A percentile compares a stretch with the other conserved stretches of the same genome.
Conservation (phyloP, 1,284 basidiomycete genomes). For the Cryptococcus hybrid region DNA sequence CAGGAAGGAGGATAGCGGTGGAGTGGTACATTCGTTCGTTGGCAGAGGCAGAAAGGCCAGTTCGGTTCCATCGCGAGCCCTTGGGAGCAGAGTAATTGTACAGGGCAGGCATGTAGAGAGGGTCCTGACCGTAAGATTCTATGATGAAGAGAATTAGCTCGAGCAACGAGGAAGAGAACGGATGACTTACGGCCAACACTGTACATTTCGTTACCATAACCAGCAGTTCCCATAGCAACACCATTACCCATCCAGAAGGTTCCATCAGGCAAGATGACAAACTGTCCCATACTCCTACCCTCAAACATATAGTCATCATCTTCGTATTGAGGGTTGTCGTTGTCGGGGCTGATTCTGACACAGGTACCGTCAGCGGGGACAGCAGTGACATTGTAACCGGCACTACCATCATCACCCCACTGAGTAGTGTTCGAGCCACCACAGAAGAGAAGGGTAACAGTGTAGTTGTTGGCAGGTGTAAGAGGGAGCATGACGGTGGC, state of each 20-base stretch:
- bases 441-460: slow-evolving; percentile 81
- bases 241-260: slow-evolving; percentile 64
- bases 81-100: slow-evolving; percentile 65
- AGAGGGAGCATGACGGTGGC: slow-evolving; percentile 87
- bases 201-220: slow-evolving; percentile 51
- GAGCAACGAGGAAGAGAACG: not conserved
- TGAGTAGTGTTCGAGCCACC: slow-evolving; percentile 66
- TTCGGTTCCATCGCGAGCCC: slow-evolving; percentile 71
- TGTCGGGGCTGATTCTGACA: slow-evolving; percentile 71
- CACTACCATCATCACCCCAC: slow-evolving; percentile 47
- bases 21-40: slow-evolving; percentile 86
- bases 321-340: slow-evolving; percentile 59
- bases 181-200: slow-evolving; percentile 28
- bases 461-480: slow-evolving; percentile 83
- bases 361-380: slow-evolving; percentile 49
- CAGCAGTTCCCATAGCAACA: slow-evolving; percentile 64
- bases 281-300: slow-evolving; percentile 80
- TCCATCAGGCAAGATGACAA: slow-evolving; percentile 48
- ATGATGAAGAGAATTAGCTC: not conserved
- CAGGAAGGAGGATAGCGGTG: slow-evolving; percentile 80
- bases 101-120: slow-evolving; percentile 47
- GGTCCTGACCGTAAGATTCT: slow-evolving; percentile 48
- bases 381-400: slow-evolving; percentile 50
- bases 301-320: slow-evolving; percentile 70
- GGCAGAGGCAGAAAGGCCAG: slow-evolving; percentile 57